Base-by-base conservation (phyloP, 2,329 filamentous ascomycete species). In the Trichoderma sp. region DNA sequence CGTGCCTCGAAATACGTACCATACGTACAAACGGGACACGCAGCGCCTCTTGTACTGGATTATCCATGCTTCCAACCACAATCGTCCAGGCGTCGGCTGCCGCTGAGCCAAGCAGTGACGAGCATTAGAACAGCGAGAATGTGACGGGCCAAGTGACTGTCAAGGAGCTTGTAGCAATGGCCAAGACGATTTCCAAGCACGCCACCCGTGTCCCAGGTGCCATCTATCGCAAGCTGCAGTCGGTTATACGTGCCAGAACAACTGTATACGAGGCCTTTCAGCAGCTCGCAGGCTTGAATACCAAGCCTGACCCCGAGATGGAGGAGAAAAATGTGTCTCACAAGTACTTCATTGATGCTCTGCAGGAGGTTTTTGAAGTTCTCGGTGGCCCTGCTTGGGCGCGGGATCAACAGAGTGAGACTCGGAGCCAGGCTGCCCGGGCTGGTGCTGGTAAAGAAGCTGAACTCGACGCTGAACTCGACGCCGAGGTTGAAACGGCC, bases 271-370 rank as follows among this genome's bases (percentile, higher is more conserved):
- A 54, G 14, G 66, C 71, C 2, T 83, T 81, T 64, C 73, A 79
- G 59, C 75, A 77, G 61, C 69, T 79, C 14, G 76, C 75, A 39
- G 73, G 74, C 8, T 68, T 72, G 10, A 76, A 75, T 26, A 74
- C 75, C 5, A 59, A 21, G n/a, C 11, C 56, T 13, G 80, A 82
- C 51, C 76, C 77, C 4, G 77, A 4, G 77, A 73, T 81, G n/a
- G 73, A 81, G 59, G 73, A 74, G 61, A 81, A 78, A 68, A 83
- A 83, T 69, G 70, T 65, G 2, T 75, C 76, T 0, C 81, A 84
- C 71, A 80, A 80, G 58, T 71, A 77, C 52, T 84, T 83, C 70
- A 83, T 84, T 60, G 76, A 83, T 59, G 76, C 75, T 2, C 76
- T 84, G 1, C 74, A 70, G 4, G 71, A 79, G 5, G 77, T 78